Evolutionary conservation across 805 yeast genomes (phyloP).

Genomic region (Barnettozyma vustinii): DNA sequence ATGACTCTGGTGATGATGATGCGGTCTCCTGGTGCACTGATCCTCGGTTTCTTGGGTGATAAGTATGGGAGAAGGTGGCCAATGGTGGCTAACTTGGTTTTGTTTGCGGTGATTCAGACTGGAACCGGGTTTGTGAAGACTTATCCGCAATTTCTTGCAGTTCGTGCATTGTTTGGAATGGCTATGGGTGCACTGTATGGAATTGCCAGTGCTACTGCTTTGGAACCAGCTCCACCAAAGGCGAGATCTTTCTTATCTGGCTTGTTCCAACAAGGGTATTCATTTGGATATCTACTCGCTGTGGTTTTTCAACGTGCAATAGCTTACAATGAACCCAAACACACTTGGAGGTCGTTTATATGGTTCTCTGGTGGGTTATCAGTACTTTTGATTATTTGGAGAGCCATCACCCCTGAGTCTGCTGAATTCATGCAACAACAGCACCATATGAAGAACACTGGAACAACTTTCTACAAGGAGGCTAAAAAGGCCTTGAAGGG

Average conservation of each 20-base stretch:
- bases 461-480: slow-evolving; percentile 21
- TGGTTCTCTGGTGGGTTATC: slow-evolving; percentile 58
- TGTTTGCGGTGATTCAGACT: slow-evolving; percentile 52
- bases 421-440: slow-evolving; percentile 36
- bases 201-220: slow-evolving; percentile 38
- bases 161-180: slow-evolving; percentile 55
- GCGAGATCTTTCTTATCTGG: slow-evolving; percentile 65
- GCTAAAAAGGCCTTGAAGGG: slow-evolving; percentile 11
- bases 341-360: slow-evolving; percentile 61
- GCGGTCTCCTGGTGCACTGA: slow-evolving; percentile 63
- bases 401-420: slow-evolving; percentile 56
- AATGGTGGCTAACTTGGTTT: slow-evolving; percentile 44
- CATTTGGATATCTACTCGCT: slow-evolving; percentile 60
- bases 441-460: slow-evolving; percentile 22
- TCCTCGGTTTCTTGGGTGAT: slow-evolving; percentile 61
- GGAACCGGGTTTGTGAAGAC: slow-evolving; percentile 61
- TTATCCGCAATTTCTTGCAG: slow-evolving; percentile 53
- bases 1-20: slow-evolving; percentile 70
- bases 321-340: slow-evolving; percentile 33
- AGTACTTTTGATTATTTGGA: slow-evolving; percentile 50
- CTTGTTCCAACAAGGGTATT: slow-evolving; percentile 50
- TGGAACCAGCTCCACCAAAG: slow-evolving; percentile 57
- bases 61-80: slow-evolving; percentile 66
- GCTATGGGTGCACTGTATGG: slow-evolving; percentile 49
- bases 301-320: slow-evolving; percentile 61